Conservation (phyloP, 768 basidiomycete genomes). For the Mycena galericulata region DNA sequence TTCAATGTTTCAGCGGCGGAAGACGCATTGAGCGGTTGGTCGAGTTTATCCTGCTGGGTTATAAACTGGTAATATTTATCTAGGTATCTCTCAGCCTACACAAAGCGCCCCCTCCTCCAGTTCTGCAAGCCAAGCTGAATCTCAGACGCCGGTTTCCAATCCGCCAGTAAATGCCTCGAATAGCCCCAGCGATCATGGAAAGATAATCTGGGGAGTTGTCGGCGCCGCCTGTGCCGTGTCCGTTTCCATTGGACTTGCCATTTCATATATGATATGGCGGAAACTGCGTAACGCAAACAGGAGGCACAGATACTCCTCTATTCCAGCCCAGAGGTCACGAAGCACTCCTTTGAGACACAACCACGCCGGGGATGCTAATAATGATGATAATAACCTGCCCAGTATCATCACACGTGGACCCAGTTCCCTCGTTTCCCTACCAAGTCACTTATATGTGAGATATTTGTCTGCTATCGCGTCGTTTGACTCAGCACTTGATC, state of each 20-base stretch:
- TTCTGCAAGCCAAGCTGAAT: not conserved
- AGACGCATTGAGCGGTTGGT: not conserved
- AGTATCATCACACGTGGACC: not conserved
- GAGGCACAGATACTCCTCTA: conserved; percentile 17
- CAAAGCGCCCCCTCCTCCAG: not conserved
- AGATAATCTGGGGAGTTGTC: conserved; percentile 15
- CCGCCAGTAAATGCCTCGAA: not conserved
- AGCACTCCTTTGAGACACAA: conserved; percentile 1
- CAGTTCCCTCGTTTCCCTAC: conserved; percentile 18
- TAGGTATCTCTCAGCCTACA: not conserved
- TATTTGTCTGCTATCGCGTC: no score
- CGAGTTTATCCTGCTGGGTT: no score
- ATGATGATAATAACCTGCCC: not conserved
- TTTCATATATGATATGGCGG: conserved; percentile 13
- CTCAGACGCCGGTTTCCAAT: not conserved
- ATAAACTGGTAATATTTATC: not conserved
- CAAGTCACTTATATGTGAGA: conserved; percentile 18
- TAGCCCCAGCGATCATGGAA: not conserved
- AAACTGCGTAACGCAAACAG: conserved; percentile 1
- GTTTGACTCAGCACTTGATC: not conserved
- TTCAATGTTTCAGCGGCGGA: conserved; percentile 4
- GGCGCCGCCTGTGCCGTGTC: conserved; percentile 3
- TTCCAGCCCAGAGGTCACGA: not conserved
- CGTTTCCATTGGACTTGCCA: not conserved
- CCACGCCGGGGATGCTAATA: not conserved